Conservation (phyloP, 306 rosid species). For the Albizia julibrissin region DNA sequence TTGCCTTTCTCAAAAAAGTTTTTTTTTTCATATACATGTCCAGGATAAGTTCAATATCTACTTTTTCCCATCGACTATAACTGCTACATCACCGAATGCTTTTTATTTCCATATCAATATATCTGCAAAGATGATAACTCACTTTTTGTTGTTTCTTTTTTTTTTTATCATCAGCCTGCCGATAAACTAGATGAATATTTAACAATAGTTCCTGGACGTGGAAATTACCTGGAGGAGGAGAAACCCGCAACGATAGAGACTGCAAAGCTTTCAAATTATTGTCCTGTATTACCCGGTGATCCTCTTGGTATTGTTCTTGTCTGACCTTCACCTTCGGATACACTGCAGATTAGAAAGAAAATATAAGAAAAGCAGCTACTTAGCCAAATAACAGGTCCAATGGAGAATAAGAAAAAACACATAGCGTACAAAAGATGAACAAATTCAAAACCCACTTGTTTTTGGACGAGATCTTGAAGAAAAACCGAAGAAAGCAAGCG, state of each 20-base stretch:
- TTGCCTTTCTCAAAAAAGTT: not conserved
- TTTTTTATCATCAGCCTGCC: not conserved
- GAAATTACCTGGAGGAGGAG: conserved; percentile 44
- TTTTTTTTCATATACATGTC: not conserved
- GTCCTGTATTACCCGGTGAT: conserved; percentile 16
- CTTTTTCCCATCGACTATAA: not conserved
- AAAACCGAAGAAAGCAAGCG: not conserved
- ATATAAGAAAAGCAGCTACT: not conserved
- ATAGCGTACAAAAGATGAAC: not conserved
- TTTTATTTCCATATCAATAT: not conserved
- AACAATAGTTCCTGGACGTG: not conserved
- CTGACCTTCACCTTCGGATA: conserved; percentile 48
- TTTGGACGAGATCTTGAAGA: not conserved
- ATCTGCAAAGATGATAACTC: not conserved
- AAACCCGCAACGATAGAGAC: conserved; percentile 25
- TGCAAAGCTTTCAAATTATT: conserved; percentile 43
- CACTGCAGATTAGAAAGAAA: conserved; percentile 34
- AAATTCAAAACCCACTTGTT: conserved; percentile 26
- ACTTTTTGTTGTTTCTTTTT: not conserved
- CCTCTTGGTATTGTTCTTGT: conserved; percentile 1
- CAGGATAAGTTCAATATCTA: not conserved
- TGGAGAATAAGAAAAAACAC: not conserved
- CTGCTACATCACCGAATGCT: not conserved
- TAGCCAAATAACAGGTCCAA: not conserved
- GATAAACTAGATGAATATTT: not conserved